These are phyloP conservation scores for Nepenthes alata DNA, from an alignment of 179 eudicot genomes.

Conservation along the genomic window DNA sequence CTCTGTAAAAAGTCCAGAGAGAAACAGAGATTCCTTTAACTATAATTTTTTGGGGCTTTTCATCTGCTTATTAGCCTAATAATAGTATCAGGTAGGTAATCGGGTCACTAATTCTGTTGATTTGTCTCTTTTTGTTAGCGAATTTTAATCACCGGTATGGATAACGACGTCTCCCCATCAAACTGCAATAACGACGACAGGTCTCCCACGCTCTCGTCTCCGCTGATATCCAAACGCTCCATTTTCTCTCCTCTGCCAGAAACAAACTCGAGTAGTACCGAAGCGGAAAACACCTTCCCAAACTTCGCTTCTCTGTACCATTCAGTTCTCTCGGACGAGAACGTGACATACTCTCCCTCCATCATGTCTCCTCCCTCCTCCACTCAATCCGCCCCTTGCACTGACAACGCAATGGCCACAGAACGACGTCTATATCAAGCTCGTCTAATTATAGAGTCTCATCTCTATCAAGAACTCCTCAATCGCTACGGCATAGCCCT, in stretches of 20 bases:
- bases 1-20: no score
- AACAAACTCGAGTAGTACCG: not conserved
- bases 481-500: conserved; percentile 42
- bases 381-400: not conserved
- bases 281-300: not conserved
- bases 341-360: not conserved
- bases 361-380: not conserved
- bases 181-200: no score
- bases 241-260: not conserved
- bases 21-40: no score
- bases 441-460: not conserved
- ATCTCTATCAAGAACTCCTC: conserved; percentile 43
- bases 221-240: not conserved
- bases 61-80: no score
- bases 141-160: no score
- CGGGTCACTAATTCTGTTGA: no score
- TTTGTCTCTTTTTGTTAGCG: no score
- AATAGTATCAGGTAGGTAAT: no score
- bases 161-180: no score
- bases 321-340: not conserved
- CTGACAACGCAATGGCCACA: not conserved
- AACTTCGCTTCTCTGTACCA: not conserved
- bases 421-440: not conserved
- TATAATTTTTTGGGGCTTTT: no score
- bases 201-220: not conserved